These are phyloP conservation scores for Inga laurina DNA, from an alignment of 306 rosid genomes.

Conservation along the genomic window DNA sequence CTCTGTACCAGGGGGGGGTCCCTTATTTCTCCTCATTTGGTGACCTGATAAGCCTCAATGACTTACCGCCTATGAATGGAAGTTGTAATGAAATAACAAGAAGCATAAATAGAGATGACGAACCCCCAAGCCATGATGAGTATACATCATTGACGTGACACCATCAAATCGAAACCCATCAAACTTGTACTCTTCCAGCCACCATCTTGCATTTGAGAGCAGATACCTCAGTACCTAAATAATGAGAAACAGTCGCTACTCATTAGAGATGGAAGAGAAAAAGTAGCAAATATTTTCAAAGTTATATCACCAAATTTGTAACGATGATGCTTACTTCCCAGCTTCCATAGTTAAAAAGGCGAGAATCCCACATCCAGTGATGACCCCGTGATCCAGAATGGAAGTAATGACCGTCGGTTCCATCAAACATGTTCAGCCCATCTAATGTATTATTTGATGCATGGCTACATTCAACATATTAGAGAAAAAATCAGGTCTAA, in stretches of 20 bases:
- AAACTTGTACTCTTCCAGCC: slow-evolving; percentile 81
- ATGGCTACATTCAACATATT: slow-evolving; percentile 61
- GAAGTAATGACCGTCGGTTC: slow-evolving; percentile 93
- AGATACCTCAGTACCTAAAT: slow-evolving; percentile 81
- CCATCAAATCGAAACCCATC: slow-evolving; percentile 86
- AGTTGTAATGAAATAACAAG: slow-evolving; percentile 19
- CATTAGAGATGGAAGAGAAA: slow-evolving; percentile 22
- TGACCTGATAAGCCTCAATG: slow-evolving; percentile 11
- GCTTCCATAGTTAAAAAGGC: slow-evolving; percentile 98
- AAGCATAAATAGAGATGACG: slow-evolving; percentile 15
- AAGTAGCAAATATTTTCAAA: slow-evolving; percentile 10
- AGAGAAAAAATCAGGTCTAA: slow-evolving; percentile 35
- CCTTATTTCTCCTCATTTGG: not conserved
- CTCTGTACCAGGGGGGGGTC: too few species aligned
- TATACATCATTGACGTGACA: slow-evolving; percentile 84
- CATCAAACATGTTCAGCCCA: slow-evolving; percentile 98
- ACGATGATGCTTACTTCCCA: slow-evolving; percentile 83
- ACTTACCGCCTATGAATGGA: not conserved
- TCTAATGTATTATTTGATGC: slow-evolving; percentile 89
- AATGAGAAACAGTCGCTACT: slow-evolving; percentile 21
- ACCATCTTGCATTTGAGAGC: slow-evolving; percentile 85
- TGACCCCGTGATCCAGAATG: slow-evolving; percentile 96
- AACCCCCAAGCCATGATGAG: slow-evolving; percentile 95
- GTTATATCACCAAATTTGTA: slow-evolving; percentile 2
- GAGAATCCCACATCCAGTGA: slow-evolving; percentile 99